Percentiles rank a stretch among this genome's conserved stretches.
Conservation (phyloP, 352 stramenopile species). For the Pythium oligandrum region DNA sequence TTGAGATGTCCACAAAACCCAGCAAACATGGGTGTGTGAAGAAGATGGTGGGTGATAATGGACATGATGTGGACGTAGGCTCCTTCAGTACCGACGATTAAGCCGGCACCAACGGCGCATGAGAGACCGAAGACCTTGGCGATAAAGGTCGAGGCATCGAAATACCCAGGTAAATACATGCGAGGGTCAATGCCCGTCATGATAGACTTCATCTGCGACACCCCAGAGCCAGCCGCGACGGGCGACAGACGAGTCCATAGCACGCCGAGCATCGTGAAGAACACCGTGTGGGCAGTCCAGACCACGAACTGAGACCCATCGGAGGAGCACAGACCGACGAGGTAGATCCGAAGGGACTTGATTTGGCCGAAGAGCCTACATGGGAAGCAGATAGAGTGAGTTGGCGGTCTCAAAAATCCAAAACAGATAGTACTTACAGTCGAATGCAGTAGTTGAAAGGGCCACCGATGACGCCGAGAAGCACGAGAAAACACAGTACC, state of each 20-base stretch:
- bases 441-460: slow-evolving; percentile 74
- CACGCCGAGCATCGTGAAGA: slow-evolving; percentile 59
- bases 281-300: slow-evolving; percentile 66
- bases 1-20: slow-evolving; percentile 75
- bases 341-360: slow-evolving; percentile 29
- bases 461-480: slow-evolving; percentile 77
- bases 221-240: slow-evolving; percentile 68
- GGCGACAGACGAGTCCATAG: slow-evolving; percentile 72
- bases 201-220: slow-evolving; percentile 89
- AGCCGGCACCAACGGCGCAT: slow-evolving; percentile 90
- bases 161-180: slow-evolving; percentile 81
- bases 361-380: slow-evolving; percentile 35
- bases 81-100: slow-evolving; percentile 97
- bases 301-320: slow-evolving; percentile 36
- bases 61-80: slow-evolving; percentile 98
- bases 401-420: neutral
- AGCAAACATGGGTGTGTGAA: slow-evolving; percentile 70
- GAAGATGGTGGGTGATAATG: slow-evolving; percentile 89
- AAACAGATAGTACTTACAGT: slow-evolving; percentile 23
- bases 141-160: slow-evolving; percentile 78
- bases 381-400: slow-evolving; percentile 1
- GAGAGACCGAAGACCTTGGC: slow-evolving; percentile 92
- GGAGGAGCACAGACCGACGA: slow-evolving; percentile 31
- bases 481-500: slow-evolving; percentile 67
- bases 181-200: slow-evolving; percentile 77